These are phyloP conservation scores for Chrysopogon serrulatus DNA, from an alignment of 176 grass and related monocot genomes.

Conservation along the genomic window DNA sequence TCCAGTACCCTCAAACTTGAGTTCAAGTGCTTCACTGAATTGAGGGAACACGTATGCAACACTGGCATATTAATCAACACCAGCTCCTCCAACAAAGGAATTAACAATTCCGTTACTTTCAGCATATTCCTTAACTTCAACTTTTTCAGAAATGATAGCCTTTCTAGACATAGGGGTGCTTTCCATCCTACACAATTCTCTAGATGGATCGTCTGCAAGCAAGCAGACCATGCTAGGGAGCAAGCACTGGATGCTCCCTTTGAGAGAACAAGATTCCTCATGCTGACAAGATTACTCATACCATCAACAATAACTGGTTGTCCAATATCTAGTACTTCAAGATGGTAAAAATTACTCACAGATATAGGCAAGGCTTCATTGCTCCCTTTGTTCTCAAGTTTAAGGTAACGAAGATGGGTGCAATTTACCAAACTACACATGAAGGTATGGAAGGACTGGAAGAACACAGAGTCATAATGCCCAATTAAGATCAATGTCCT, in stretches of 20 bases:
- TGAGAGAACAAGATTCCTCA: slow-evolving; percentile 21
- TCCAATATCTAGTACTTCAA: slow-evolving; percentile 30
- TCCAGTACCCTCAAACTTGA: not conserved
- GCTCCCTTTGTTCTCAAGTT: not conserved
- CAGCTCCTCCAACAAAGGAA: slow-evolving; percentile 25
- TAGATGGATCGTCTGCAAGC: not conserved
- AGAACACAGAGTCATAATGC: not conserved
- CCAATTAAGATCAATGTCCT: slow-evolving; percentile 7
- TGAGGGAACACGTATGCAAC: slow-evolving; percentile 14
- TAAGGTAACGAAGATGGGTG: slow-evolving; percentile 28
- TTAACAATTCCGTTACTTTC: not conserved
- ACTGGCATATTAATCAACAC: not conserved
- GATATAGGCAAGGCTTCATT: not conserved
- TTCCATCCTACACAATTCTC: not conserved
- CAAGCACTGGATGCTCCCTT: not conserved
- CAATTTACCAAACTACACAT: not conserved
- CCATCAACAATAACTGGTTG: not conserved
- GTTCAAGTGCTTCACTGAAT: not conserved
- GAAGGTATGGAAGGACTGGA: not conserved
- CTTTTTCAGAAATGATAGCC: slow-evolving; percentile 14
- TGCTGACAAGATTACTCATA: slow-evolving; percentile 28
- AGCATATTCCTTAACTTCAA: slow-evolving; percentile 7
- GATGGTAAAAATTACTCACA: slow-evolving; percentile 13
- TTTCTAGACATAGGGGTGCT: slow-evolving; percentile 4
- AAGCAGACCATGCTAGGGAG: slow-evolving; percentile 16